Evolutionary conservation across 2,329 filamentous ascomycete genomes (phyloP).

Genomic region (Microsporum audouinii): DNA sequence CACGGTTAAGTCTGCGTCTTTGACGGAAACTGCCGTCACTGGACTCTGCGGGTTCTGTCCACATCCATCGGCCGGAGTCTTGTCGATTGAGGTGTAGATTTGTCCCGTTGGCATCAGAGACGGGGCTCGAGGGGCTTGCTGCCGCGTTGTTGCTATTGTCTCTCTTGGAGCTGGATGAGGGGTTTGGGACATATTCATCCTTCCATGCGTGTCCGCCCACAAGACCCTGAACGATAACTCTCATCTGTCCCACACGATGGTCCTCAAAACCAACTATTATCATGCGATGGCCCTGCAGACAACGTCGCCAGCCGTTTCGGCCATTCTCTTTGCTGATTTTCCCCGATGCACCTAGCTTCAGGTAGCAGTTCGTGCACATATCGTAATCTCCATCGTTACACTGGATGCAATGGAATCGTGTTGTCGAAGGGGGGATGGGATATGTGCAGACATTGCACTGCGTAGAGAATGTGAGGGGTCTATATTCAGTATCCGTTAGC

Average conservation of each 20-base stretch:
- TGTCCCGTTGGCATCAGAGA: slow-evolving; percentile 19
- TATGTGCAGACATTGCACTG: slow-evolving; percentile 68
- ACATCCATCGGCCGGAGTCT: slow-evolving; percentile 30
- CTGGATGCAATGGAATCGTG: slow-evolving; percentile 67
- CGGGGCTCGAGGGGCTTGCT: slow-evolving; percentile 20
- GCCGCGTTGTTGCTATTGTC: slow-evolving; percentile 10
- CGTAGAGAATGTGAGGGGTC: slow-evolving; percentile 59
- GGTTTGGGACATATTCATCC: slow-evolving; percentile 39
- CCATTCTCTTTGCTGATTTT: slow-evolving; percentile 67
- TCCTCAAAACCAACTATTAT: slow-evolving; percentile 65
- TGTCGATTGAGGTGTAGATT: slow-evolving; percentile 7
- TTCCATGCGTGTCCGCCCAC: slow-evolving; percentile 66
- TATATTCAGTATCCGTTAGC: slow-evolving; percentile 36
- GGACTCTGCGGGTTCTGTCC: slow-evolving; percentile 26
- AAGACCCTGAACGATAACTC: slow-evolving; percentile 57
- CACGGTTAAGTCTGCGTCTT: slow-evolving; percentile 11
- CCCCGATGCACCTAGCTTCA: slow-evolving; percentile 49
- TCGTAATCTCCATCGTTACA: slow-evolving; percentile 80
- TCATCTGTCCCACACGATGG: slow-evolving; percentile 52
- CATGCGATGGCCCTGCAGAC: slow-evolving; percentile 73
- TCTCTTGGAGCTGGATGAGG: slow-evolving; percentile 12
- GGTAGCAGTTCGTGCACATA: slow-evolving; percentile 69
- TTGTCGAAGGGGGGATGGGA: slow-evolving; percentile 56
- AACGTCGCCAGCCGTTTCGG: slow-evolving; percentile 69
- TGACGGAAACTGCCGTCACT: slow-evolving; percentile 8